A percentile compares a stretch with the other conserved stretches of the same genome.
Conservation (phyloP, 352 stramenopile species). For the Pseudoperonospora humuli region DNA sequence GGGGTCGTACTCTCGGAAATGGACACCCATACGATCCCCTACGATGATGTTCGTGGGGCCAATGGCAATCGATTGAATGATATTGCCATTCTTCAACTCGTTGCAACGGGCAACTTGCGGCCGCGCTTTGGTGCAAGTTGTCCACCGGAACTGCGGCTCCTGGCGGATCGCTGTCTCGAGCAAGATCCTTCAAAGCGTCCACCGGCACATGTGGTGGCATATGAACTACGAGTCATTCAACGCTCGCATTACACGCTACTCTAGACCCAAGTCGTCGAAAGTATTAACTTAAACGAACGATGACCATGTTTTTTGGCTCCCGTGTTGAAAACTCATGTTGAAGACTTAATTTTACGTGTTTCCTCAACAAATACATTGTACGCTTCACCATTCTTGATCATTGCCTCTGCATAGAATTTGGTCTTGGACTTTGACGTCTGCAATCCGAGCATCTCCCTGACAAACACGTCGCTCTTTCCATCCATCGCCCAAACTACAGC, state of each 20-base stretch:
- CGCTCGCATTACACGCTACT: slow-evolving; percentile 23
- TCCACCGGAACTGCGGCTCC: slow-evolving; percentile 23
- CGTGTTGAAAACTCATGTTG: too few species aligned
- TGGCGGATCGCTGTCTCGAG: slow-evolving; percentile 29
- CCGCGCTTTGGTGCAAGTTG: slow-evolving; percentile 30
- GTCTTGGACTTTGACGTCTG: too few species aligned
- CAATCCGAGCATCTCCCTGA: too few species aligned
- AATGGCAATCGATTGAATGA: slow-evolving; percentile 33
- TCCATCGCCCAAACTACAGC: too few species aligned
- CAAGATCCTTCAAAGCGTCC: slow-evolving; percentile 30
- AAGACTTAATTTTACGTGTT: too few species aligned
- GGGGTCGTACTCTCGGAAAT: slow-evolving; percentile 50
- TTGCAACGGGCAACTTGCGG: slow-evolving; percentile 26
- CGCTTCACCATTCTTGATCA: too few species aligned
- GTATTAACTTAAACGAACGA: too few species aligned
- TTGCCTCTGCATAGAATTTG: too few species aligned
- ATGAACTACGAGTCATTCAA: slow-evolving; percentile 28
- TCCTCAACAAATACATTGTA: too few species aligned
- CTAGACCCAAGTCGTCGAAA: too few species aligned
- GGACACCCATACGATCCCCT: slow-evolving; percentile 44
- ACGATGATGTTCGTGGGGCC: slow-evolving; percentile 27
- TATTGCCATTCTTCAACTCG: slow-evolving; percentile 38
- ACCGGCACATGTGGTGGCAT: slow-evolving; percentile 34
- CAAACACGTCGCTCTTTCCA: too few species aligned
- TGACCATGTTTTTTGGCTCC: too few species aligned